phyloP scores from a whole-genome alignment of 352 stramenopile genomes.

The Pythium rhizo-oryzae region DNA sequence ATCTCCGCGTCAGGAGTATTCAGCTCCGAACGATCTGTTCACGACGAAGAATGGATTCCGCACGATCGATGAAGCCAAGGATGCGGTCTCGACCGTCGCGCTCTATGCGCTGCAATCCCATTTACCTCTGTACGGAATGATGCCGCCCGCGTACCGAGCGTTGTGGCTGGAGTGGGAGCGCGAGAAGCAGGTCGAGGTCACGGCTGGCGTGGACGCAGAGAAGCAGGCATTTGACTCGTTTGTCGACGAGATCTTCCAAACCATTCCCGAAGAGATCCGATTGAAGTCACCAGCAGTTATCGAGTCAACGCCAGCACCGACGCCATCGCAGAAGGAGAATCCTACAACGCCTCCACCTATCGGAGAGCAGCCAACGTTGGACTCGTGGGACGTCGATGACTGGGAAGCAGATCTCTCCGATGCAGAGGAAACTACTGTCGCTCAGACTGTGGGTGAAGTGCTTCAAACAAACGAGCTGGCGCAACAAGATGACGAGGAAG shows the following conservation, averaged over 20 bases:
- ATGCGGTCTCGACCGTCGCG: conserved; percentile 75
- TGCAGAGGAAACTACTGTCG: not conserved
- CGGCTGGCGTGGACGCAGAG: conserved; percentile 37
- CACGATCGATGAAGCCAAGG: conserved; percentile 74
- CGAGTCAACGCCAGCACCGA: not conserved
- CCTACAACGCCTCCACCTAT: not conserved
- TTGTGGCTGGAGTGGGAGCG: conserved; percentile 86
- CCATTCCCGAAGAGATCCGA: conserved; percentile 54
- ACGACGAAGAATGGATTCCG: conserved; percentile 48
- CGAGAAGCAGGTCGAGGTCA: conserved; percentile 39
- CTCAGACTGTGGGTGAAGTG: too few relatives aligned
- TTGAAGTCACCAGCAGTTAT: conserved; percentile 28
- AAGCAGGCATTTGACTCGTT: conserved; percentile 61
- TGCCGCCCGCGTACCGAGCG: conserved; percentile 86
- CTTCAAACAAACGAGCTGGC: not conserved
- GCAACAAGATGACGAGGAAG: not conserved
- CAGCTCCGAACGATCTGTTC: conserved; percentile 44
- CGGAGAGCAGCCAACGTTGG: conserved; percentile 20
- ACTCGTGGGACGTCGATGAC: conserved; percentile 71
- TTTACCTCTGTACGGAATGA: conserved; percentile 87
- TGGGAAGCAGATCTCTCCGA: conserved; percentile 71
- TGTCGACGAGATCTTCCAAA: conserved; percentile 48
- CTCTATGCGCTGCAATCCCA: conserved; percentile 88
- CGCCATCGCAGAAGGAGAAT: not conserved
- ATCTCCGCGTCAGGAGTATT: conserved; percentile 29